A percentile compares a stretch with the other conserved stretches of the same genome.
phyloP scores from a whole-genome alignment of 495 filamentous ascomycete genomes.

The Pyrenula aspistea region DNA sequence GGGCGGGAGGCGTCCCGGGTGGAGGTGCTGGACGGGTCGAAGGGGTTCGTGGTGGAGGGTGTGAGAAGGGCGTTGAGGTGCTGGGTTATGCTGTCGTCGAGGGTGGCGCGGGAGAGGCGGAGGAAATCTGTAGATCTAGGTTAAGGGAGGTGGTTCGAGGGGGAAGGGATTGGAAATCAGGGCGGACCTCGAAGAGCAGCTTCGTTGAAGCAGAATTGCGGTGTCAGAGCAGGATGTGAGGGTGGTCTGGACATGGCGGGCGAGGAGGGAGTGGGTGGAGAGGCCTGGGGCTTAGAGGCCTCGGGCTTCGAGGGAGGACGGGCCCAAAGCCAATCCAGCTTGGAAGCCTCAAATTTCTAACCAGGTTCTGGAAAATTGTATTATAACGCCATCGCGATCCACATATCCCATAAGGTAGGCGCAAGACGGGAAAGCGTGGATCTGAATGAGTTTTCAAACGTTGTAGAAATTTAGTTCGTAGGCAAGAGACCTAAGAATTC shows the following conservation, averaged over 20 bases:
- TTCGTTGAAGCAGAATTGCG: slow-evolving; percentile 90
- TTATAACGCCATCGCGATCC: no score
- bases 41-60: slow-evolving; percentile 49
- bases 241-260: slow-evolving; percentile 48
- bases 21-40: slow-evolving; percentile 70
- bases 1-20: slow-evolving; percentile 34
- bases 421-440: no score
- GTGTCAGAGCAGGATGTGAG: slow-evolving; percentile 53
- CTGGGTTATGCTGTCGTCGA: slow-evolving; percentile 89
- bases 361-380: no score
- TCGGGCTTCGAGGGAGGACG: not conserved
- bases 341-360: no score
- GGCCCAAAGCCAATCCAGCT: no score
- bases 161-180: slow-evolving; percentile 1
- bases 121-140: slow-evolving; percentile 63
- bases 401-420: no score
- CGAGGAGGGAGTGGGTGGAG: not conserved
- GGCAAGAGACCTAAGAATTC: no score
- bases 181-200: slow-evolving; percentile 63
- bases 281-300: not conserved
- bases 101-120: slow-evolving; percentile 68
- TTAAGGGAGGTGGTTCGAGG: slow-evolving; percentile 1
- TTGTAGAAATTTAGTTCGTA: no score
- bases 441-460: no score
- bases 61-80: slow-evolving; percentile 85